A percentile compares a stretch with the other conserved stretches of the same genome.
Conservation (phyloP, 495 filamentous ascomycete species). For the Chaetomidium leptoderma region DNA sequence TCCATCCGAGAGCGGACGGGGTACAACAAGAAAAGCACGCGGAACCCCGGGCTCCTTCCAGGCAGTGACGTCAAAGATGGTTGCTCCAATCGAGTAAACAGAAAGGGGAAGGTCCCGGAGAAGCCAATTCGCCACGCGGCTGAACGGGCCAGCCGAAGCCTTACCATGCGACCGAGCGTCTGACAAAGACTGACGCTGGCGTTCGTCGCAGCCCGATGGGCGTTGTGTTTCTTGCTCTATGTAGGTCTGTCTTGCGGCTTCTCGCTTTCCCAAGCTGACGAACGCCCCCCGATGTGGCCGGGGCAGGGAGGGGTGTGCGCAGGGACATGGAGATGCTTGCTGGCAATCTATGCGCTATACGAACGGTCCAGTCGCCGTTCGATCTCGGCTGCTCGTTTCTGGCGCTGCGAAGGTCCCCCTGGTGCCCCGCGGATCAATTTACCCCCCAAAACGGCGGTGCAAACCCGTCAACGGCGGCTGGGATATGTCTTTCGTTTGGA, state of each 20-base stretch:
- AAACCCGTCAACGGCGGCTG: not conserved
- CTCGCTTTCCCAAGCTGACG: not conserved
- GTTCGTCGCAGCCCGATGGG: not conserved
- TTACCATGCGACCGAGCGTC: not conserved
- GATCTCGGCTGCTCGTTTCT: constrained; percentile 3
- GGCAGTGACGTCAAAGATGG: constrained; percentile 18
- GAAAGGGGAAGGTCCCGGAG: not conserved
- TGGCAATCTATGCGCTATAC: constrained; percentile 12
- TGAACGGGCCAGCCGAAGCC: constrained; percentile 13
- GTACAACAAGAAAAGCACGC: not conserved
- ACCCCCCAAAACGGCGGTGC: not conserved
- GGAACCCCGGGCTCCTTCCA: not conserved
- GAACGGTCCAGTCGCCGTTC: constrained; percentile 20
- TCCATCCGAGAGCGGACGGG: not conserved
- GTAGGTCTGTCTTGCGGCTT: not conserved
- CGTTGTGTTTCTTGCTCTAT: not conserved
- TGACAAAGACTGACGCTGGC: not conserved
- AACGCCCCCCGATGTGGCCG: not conserved
- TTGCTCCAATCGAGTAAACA: too few species aligned
- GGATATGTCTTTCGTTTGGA: not conserved
- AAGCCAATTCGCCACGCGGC: constrained; percentile 3
- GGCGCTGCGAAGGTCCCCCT: not conserved
- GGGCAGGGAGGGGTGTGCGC: not conserved
- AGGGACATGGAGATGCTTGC: not conserved
- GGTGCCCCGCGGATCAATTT: not conserved